Base-by-base conservation (phyloP, 441 rosid genomes). In the Jatropha multifida region DNA sequence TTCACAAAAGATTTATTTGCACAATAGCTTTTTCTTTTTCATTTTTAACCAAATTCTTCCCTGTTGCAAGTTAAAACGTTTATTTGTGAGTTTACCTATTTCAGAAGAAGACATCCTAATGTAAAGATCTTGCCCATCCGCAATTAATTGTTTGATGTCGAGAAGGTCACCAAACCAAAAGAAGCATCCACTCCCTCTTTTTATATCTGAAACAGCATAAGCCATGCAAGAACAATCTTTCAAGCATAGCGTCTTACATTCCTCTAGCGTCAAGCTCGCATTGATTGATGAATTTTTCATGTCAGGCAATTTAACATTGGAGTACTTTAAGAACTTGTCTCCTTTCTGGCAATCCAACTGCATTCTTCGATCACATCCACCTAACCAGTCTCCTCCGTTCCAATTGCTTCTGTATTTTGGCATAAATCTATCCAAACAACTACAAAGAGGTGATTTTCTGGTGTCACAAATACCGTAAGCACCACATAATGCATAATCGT, bases 401-500 rank as follows among this genome's bases (percentile, higher is more conserved):
- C 76, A 73, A 26, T 73, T 23, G 0, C 2, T 62, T 48, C 11
- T 0, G 2, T 27, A 10, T 37, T 23, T 63, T 14, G 61, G 38
- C 46, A 32, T 46, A 51, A 73, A 73, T 51, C 59, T 40, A 49
- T 51, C n/a, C 61, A 73, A 37, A 38, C 76, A 73, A 12, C 46
- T 20, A 52, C 76, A 73, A 3, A 51, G 41, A n/a, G 69, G 76
- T 0, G 40, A 37, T 38, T 49, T 63, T 60, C 68, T 18, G 9
- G 37, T 13, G 12, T 20, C 56, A 38, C 76, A 73, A 37, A 49
- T 63, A 38, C 48, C 76, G 48, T 73, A 38, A 62, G 61, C 23
- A 73, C 76, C 80, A 66, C 76, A 77, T 2, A 58, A 13, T 18
- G 48, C 61, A 61, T 76, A 76, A 20, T 12, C 37, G 51, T 76